Percentiles rank a stretch among this genome's conserved stretches.
Conservation (phyloP, 2,329 filamentous ascomycete species). For the Mariannaea elegans region DNA sequence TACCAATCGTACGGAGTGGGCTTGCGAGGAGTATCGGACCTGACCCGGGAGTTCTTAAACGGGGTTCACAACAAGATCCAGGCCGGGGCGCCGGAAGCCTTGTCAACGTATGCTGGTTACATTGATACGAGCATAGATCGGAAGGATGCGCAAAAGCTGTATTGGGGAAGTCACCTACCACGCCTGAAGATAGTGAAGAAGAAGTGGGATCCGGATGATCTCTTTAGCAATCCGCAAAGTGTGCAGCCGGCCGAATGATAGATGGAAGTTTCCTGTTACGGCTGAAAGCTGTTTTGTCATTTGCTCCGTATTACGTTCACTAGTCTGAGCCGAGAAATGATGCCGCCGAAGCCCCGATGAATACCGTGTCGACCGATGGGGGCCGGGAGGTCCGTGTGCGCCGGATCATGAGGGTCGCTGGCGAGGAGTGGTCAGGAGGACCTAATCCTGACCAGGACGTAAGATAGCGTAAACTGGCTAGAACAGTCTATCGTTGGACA, state of each 20-base stretch:
- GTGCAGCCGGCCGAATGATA: conserved; percentile 35
- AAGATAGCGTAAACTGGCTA: not conserved
- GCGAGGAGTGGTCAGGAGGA: not conserved
- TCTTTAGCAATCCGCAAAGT: conserved; percentile 52
- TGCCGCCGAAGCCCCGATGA: conserved; percentile 2
- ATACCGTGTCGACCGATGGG: conserved; percentile 7
- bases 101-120: conserved; percentile 70
- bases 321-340: conserved; percentile 3
- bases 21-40: conserved; percentile 53
- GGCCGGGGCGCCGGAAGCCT: conserved; percentile 38
- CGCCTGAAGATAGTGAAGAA: conserved; percentile 48
- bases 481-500: not conserved
- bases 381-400: not conserved
- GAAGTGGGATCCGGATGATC: conserved; percentile 45
- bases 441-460: not conserved
- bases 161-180: conserved; percentile 47
- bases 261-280: not conserved
- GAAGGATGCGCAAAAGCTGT: conserved; percentile 50
- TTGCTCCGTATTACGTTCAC: not conserved
- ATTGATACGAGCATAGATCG: conserved; percentile 62
- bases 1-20: conserved; percentile 69
- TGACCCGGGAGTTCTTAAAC: conserved; percentile 59
- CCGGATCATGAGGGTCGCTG: not conserved
- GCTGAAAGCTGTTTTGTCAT: not conserved
- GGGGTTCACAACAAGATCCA: conserved; percentile 58